Evolutionary conservation across 768 basidiomycete species (phyloP).

Genomic region (Tulasnella sp.): DNA sequence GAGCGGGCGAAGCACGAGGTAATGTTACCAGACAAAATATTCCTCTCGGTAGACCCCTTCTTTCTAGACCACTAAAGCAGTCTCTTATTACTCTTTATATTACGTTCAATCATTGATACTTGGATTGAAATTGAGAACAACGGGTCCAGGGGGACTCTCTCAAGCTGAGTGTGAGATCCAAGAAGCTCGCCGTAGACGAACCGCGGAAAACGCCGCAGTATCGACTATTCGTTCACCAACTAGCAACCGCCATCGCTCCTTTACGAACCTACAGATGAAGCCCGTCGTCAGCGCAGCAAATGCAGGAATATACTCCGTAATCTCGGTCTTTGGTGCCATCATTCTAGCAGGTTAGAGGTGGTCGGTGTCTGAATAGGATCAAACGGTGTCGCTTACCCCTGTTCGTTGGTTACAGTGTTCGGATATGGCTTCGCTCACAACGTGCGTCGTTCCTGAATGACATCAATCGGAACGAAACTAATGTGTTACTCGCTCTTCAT

Average conservation of each 20-base stretch:
- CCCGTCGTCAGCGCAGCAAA: conserved; percentile 14
- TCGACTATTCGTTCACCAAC: not conserved
- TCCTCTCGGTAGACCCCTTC: too few relatives aligned
- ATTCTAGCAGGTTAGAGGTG: conserved; percentile 24
- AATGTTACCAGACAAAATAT: too few relatives aligned
- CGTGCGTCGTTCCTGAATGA: not conserved
- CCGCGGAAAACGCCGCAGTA: not conserved
- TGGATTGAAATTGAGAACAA: too few relatives aligned
- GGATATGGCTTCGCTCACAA: conserved; percentile 14
- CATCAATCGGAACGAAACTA: not conserved
- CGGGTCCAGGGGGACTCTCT: too few relatives aligned
- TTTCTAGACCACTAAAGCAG: too few relatives aligned
- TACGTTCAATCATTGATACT: not conserved
- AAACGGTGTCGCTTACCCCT: not conserved
- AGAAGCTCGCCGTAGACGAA: not conserved
- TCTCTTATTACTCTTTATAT: too few relatives aligned
- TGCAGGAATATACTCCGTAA: conserved; percentile 22
- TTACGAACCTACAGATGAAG: not conserved
- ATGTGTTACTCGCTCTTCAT: not conserved
- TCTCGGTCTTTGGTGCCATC: conserved; percentile 26
- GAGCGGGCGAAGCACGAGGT: too few relatives aligned
- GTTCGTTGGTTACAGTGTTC: not conserved
- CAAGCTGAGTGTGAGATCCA: too few relatives aligned
- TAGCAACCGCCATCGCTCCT: not conserved
- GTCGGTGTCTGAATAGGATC: not conserved